Base-by-base conservation (phyloP, 345 rosid genomes). In the Odontarrhena argentea region DNA sequence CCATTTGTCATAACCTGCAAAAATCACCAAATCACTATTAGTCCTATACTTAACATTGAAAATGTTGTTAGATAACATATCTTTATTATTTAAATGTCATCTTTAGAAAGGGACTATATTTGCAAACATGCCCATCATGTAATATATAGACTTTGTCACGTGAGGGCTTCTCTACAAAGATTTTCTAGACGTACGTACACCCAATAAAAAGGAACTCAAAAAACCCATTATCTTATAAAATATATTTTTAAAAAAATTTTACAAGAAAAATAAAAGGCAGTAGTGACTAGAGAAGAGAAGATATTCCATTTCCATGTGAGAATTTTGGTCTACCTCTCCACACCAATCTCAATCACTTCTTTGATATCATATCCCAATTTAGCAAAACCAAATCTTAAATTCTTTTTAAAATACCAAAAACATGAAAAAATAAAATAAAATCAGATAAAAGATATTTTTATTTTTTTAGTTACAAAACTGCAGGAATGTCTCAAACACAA, bases 1-100 rank as follows among this genome's bases (percentile, higher is more conserved):
- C 98, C 94, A 51, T 93, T 93, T 3, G 97, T 87, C 89, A 93
- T 70, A 8, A 90, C 98, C 98, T 93, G 83, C 67, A 32, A 3
- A 28, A 18, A 18, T 18, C 5, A 28, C 32, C 32, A 28, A 28
- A 28, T 5, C 36, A 32, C 36, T 5, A 32, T 32, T 32, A 32
- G 36, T 32, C 22, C 22, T 18, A 18, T 18, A 18, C 22, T 18
- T 18, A 18, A 18, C 22, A 18, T 18, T 18, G 22, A 18, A 18
- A 18, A 18, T 18, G 22, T 18, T 18, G 22, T 18, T 18, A 18
- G 22, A 32, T 4, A 32, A 32, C 6, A 32, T 55, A 18, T 24
- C 13, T 36, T 36, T 55, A 14, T 0, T 56, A 35, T 1, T 24
- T 26, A 67, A 55, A 45, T 55, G 55, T 28, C 63, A 67, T 32